Conservation (phyloP, 192 early-diverging fungal genomes). For the Helicostylum pulchrum region DNA sequence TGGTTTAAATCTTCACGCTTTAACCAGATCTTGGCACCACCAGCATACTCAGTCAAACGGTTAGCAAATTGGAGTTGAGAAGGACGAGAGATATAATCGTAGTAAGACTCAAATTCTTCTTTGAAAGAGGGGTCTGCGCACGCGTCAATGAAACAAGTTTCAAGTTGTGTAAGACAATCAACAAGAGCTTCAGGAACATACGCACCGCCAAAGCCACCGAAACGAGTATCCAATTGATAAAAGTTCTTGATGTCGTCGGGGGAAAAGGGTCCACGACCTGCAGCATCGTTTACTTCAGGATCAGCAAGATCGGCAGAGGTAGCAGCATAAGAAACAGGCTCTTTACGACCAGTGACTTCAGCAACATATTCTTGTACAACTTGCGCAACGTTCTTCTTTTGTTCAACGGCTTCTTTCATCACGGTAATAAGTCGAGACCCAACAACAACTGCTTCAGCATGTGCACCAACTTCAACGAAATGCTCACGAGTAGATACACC, state of each 20-base stretch:
- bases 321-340: conserved; percentile 33
- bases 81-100: conserved; percentile 89
- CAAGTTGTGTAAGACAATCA: conserved; percentile 89
- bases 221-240: conserved; percentile 70
- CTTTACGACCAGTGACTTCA: conserved; percentile 43
- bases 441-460: conserved; percentile 95
- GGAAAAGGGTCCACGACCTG: conserved; percentile 14
- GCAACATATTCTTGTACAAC: conserved; percentile 45
- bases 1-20: conserved; percentile 99
- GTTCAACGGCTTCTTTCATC: conserved; percentile 58
- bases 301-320: conserved; percentile 35
- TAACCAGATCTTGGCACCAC: conserved; percentile 93
- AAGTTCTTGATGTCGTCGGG: conserved; percentile 25
- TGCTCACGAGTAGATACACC: conserved; percentile 90
- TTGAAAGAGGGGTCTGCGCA: conserved; percentile 89
- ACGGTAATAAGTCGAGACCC: conserved; percentile 87
- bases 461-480: conserved; percentile 76
- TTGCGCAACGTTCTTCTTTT: conserved; percentile 30
- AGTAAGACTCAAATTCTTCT: conserved; percentile 86
- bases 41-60: conserved; percentile 70
- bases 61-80: conserved; percentile 87
- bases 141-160: conserved; percentile 74
- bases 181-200: conserved; percentile 98
- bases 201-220: conserved; percentile 95
- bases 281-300: conserved; percentile 13